These are phyloP conservation scores for Nadsonia commutata DNA, from an alignment of 1,139 yeast genomes.

Conservation along the genomic window DNA sequence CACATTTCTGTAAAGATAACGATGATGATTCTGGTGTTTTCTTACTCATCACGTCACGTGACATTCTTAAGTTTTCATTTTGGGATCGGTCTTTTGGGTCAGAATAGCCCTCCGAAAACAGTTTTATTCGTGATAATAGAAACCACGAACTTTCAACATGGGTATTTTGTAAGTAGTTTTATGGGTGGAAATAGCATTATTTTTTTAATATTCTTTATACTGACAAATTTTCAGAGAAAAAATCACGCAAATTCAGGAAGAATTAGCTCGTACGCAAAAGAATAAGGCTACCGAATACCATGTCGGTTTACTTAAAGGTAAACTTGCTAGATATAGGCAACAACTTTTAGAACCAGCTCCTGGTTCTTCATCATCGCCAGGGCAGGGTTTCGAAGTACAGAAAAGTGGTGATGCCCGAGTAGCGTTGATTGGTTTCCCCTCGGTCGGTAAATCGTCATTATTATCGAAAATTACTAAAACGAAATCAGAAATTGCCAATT, in stretches of 20 bases:
- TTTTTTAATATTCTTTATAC: not conserved
- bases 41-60: not conserved
- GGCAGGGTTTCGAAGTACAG: slow-evolving; percentile 90
- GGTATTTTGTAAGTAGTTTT: not conserved
- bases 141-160: too few relatives aligned
- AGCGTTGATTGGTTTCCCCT: slow-evolving; percentile 90
- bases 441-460: slow-evolving; percentile 91
- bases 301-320: slow-evolving; percentile 84
- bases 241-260: slow-evolving; percentile 83
- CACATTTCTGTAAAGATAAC: too few relatives aligned
- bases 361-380: slow-evolving; percentile 55
- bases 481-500: slow-evolving; percentile 86
- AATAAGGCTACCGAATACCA: slow-evolving; percentile 97
- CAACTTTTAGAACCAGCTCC: slow-evolving; percentile 86
- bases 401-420: slow-evolving; percentile 96
- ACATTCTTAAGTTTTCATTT: not conserved
- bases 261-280: slow-evolving; percentile 87
- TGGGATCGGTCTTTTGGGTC: too few relatives aligned
- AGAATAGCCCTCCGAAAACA: too few relatives aligned
- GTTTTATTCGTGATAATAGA: too few relatives aligned
- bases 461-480: slow-evolving; percentile 78
- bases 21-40: too few relatives aligned
- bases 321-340: slow-evolving; percentile 84
- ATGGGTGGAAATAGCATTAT: too few relatives aligned
- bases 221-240: slow-evolving; percentile 35